These are phyloP conservation scores for Arabidopsis thaliana DNA, from an alignment of 345 rosid genomes.

Conservation along the genomic window TAIR10.1 NC_003074.8:82501-83000, in stretches of 20 bases:
- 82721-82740: conserved; percentile 27
- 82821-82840: neutral
- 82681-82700: neutral
- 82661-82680: neutral
- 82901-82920: conserved; percentile 45
- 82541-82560: neutral
- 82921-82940: conserved; percentile 55
- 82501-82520: conserved; percentile 7
- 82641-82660: neutral
- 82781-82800: conserved; percentile 9
- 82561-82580: neutral
- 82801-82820: neutral
- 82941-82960: conserved; percentile 41
- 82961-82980: conserved; percentile 51
- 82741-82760: conserved; percentile 41
- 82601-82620: neutral
- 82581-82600: too few relatives aligned
- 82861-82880: conserved; percentile 27
- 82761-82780: conserved; percentile 29
- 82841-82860: conserved; percentile 35
- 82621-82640: neutral
- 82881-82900: conserved; percentile 38
- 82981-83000: conserved; percentile 27
- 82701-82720: conserved; percentile 25
- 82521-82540: conserved; percentile 7